A percentile compares a stretch with the other conserved stretches of the same genome.
These are phyloP conservation scores for Trypanosoma theileri DNA, from an alignment of 208 protist species.

Conservation along the genomic window DNA sequence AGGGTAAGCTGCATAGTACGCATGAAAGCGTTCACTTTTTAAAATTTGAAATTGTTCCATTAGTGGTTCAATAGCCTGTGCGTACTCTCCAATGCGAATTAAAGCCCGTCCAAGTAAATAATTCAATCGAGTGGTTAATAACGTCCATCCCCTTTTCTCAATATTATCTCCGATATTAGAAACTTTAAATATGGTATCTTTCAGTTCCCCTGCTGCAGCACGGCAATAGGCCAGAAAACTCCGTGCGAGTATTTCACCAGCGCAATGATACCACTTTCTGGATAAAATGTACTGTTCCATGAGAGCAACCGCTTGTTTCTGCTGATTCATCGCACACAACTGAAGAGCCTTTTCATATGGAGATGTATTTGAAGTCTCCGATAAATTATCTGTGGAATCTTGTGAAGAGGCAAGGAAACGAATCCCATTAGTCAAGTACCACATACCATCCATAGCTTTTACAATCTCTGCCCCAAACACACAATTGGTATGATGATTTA, in stretches of 20 bases:
- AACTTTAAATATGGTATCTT: conserved; percentile 23
- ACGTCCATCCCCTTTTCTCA: conserved; percentile 14
- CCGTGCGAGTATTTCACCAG: conserved; percentile 14
- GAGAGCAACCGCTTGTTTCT: conserved; percentile 24
- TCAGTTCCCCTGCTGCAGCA: conserved; percentile 29
- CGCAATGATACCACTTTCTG: conserved; percentile 11
- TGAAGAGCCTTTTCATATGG: conserved; percentile 8
- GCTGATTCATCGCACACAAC: conserved; percentile 9
- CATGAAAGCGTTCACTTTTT: conserved; percentile 34
- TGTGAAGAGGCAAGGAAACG: conserved; percentile 26
- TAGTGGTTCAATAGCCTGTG: conserved; percentile 34
- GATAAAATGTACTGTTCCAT: conserved; percentile 38
- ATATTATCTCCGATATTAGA: conserved; percentile 27
- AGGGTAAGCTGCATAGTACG: conserved; percentile 46
- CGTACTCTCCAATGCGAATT: conserved; percentile 31
- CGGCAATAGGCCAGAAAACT: conserved; percentile 11
- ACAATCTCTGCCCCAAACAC: conserved; percentile 43
- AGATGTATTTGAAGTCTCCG: background rate
- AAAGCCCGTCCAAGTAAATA: conserved; percentile 34
- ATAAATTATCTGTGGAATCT: background rate
- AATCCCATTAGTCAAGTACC: conserved; percentile 56
- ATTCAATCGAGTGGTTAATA: background rate
- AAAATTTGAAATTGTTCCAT: conserved; percentile 28
- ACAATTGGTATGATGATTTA: background rate
- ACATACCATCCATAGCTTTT: conserved; percentile 36